Conservation (phyloP, 1,284 basidiomycete genomes). For the Tetrapyrgos nigripes region DNA sequence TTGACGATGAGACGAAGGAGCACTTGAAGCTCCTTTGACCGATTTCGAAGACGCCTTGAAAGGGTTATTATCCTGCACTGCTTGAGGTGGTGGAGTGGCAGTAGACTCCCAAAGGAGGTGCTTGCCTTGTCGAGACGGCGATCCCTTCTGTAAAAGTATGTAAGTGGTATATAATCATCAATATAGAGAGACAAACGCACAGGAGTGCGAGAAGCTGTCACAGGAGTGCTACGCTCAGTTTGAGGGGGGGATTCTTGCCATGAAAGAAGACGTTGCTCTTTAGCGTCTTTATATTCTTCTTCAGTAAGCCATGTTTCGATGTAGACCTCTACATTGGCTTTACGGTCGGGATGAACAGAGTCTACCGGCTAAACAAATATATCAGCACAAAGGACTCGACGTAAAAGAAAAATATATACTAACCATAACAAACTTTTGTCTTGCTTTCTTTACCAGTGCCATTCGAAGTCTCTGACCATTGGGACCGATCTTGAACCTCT, state of each 20-base stretch:
- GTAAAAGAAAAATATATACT: conserved; percentile 27
- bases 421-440: conserved; percentile 77
- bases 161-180: not conserved
- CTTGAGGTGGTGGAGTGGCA: conserved; percentile 21
- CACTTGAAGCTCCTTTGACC: conserved; percentile 22
- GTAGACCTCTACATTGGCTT: conserved; percentile 68
- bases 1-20: conserved; percentile 39
- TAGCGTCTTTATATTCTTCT: conserved; percentile 70
- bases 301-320: conserved; percentile 81
- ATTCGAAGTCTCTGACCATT: conserved; percentile 74
- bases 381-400: conserved; percentile 4
- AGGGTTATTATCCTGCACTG: conserved; percentile 13
- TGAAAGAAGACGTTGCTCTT: conserved; percentile 63
- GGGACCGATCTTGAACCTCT: conserved; percentile 71
- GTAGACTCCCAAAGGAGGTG: conserved; percentile 53
- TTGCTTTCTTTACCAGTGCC: conserved; percentile 69
- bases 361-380: conserved; percentile 63
- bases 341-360: conserved; percentile 76
- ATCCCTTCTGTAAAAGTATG: conserved; percentile 19
- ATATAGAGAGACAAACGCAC: conserved; percentile 25
- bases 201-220: conserved; percentile 35
- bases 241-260: conserved; percentile 65
- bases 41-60: conserved; percentile 22
- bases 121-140: conserved; percentile 41
- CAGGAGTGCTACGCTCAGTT: conserved; percentile 46